Evolutionary conservation across 805 yeast genomes (phyloP).

Genomic region (Wickerhamomyces ciferrii): DNA sequence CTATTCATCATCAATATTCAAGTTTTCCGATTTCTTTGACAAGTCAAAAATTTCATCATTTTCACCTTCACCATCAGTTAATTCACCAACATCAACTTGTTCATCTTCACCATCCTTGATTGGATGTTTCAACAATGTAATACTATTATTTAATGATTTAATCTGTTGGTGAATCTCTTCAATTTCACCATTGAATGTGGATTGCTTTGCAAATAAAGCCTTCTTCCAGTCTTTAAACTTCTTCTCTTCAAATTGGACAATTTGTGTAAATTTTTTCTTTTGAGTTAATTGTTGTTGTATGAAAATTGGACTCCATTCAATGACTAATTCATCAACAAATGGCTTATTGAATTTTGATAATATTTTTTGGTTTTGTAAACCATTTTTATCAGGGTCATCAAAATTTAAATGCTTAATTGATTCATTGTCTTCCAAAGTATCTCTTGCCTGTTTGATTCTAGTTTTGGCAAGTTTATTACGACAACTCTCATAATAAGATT

Average conservation of each 20-base stretch:
- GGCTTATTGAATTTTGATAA: constrained; percentile 31
- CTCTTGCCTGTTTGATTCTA: constrained; percentile 28
- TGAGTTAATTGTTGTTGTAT: constrained; percentile 37
- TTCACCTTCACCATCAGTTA: not conserved
- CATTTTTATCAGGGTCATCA: constrained; percentile 23
- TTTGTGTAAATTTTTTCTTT: constrained; percentile 37
- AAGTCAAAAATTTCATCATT: not conserved
- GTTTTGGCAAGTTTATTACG: constrained; percentile 52
- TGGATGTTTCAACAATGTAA: constrained; percentile 2
- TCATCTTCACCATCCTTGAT: not conserved
- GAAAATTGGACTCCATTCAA: constrained; percentile 42
- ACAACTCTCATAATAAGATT: constrained; percentile 66
- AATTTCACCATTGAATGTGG: constrained; percentile 49
- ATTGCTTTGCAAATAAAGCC: constrained; percentile 49
- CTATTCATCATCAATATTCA: not conserved
- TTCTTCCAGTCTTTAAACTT: constrained; percentile 60
- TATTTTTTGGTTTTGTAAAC: constrained; percentile 31
- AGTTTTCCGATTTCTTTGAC: not conserved
- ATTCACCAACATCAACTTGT: not conserved
- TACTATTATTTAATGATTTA: constrained; percentile 12
- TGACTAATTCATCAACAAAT: constrained; percentile 32
- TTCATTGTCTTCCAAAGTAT: constrained; percentile 5
- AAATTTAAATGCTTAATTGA: constrained; percentile 13
- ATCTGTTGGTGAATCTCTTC: constrained; percentile 34
- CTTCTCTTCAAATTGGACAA: constrained; percentile 43